Evolutionary conservation across 345 rosid species (phyloP).

Genomic region (Brassica rapa): DNA sequence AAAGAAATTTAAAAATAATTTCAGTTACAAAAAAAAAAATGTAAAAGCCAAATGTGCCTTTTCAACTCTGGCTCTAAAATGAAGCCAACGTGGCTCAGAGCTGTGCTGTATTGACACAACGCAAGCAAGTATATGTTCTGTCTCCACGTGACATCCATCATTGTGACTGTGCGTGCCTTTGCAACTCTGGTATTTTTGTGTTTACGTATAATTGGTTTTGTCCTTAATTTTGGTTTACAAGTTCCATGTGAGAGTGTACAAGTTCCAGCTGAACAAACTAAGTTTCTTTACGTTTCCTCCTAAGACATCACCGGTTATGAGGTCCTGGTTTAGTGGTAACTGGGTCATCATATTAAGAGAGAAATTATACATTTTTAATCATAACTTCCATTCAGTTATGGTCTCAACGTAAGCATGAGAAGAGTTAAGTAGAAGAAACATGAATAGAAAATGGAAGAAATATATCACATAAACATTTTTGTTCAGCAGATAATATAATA

Average conservation of each 20-base stretch:
- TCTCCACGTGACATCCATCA: conserved; percentile 43
- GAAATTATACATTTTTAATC: not conserved
- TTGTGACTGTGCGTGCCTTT: not conserved
- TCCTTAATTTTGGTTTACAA: not conserved
- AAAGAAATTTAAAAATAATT: not conserved
- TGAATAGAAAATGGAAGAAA: not conserved
- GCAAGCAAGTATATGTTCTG: conserved; percentile 42
- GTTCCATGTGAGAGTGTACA: not conserved
- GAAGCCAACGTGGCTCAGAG: conserved; percentile 46
- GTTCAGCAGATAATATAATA: not conserved
- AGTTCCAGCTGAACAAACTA: not conserved
- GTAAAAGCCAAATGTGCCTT: no score
- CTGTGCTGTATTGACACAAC: conserved; percentile 24
- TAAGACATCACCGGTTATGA: not conserved
- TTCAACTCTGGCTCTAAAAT: no score
- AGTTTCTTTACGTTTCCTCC: not conserved
- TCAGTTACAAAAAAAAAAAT: not conserved
- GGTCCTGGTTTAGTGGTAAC: not conserved
- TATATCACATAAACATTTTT: not conserved
- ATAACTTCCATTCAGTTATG: not conserved
- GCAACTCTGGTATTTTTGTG: not conserved
- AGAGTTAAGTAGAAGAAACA: not conserved
- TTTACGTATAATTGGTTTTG: not conserved
- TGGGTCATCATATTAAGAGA: not conserved
- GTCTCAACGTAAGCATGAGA: not conserved